phyloP scores from a whole-genome alignment of 495 filamentous ascomycete species.

The Tuber calosporum region DNA sequence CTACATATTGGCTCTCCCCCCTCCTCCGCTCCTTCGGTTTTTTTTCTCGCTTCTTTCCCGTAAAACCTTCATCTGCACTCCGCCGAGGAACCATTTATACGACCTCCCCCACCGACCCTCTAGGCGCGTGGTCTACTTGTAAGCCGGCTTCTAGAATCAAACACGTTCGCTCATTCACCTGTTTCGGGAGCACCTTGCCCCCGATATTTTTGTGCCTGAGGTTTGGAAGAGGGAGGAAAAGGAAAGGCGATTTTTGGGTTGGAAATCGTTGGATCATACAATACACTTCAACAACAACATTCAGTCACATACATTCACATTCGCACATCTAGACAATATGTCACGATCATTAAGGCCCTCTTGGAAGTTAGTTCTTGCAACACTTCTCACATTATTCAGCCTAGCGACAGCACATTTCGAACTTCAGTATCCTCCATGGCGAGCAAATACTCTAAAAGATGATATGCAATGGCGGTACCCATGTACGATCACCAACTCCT shows the following conservation, averaged over 20 bases:
- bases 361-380: slow-evolving; percentile 48
- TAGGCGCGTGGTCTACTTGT: slow-evolving; percentile 1
- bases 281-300: neutral
- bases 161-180: neutral
- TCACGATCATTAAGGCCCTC: slow-evolving; percentile 47
- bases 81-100: neutral
- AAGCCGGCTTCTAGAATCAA: neutral
- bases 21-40: neutral
- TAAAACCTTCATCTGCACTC: neutral
- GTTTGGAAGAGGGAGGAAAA: neutral
- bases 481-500: slow-evolving; percentile 55
- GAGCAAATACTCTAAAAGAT: slow-evolving; percentile 85
- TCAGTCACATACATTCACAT: slow-evolving; percentile 4
- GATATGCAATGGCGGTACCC: slow-evolving; percentile 99
- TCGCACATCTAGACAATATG: slow-evolving; percentile 31
- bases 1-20: neutral
- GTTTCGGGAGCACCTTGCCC: neutral
- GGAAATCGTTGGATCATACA: slow-evolving; percentile 3
- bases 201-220: neutral
- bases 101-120: neutral
- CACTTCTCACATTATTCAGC: slow-evolving; percentile 45
- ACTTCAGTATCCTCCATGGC: slow-evolving; percentile 87
- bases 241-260: neutral
- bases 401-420: slow-evolving; percentile 69
- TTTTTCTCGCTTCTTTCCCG: neutral